Conservation (phyloP, 768 basidiomycete genomes). For the Boletus rubropictus region DNA sequence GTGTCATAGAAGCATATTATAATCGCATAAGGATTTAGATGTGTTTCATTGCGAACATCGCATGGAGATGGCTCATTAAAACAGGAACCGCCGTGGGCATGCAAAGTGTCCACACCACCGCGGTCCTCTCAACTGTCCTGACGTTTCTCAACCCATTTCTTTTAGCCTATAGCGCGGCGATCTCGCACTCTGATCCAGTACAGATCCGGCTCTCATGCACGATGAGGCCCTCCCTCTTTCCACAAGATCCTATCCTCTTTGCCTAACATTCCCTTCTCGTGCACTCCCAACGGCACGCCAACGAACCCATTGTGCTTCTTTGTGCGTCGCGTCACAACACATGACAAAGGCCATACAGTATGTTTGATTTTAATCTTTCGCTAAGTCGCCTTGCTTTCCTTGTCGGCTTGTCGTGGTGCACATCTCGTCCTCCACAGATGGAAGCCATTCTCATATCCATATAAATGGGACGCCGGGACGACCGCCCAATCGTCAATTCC, state of each 20-base stretch:
- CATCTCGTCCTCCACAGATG: constrained; percentile 17
- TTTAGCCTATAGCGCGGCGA: constrained; percentile 22
- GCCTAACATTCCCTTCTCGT: constrained; percentile 2
- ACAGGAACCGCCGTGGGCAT: constrained; percentile 16
- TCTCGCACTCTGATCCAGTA: constrained; percentile 26
- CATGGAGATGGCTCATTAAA: constrained; percentile 11
- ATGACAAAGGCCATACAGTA: constrained; percentile 25
- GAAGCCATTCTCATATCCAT: constrained; percentile 20
- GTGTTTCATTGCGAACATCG: constrained; percentile 14
- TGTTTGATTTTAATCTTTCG: constrained; percentile 23
- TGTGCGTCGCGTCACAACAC: constrained; percentile 20
- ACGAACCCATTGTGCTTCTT: constrained; percentile 25
- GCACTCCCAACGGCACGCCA: constrained; percentile 5
- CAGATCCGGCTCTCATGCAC: constrained; percentile 12
- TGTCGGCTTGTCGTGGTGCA: constrained; percentile 11
- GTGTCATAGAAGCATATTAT: constrained; percentile 29
- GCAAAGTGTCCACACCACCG: constrained; percentile 10
- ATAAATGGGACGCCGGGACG: constrained; percentile 23
- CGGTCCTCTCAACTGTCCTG: constrained; percentile 7
- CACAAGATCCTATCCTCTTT: constrained; percentile 13
- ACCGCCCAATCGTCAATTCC: constrained; percentile 4
- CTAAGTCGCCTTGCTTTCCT: constrained; percentile 20
- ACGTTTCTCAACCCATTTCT: constrained; percentile 1
- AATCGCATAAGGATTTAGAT: constrained; percentile 15
- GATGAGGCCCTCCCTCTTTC: constrained; percentile 13